Percentiles rank a stretch among this genome's conserved stretches.
Evolutionary conservation across 2,329 filamentous ascomycete genomes (phyloP).

Genomic region (Dothidotthia symphoricarpi): DNA sequence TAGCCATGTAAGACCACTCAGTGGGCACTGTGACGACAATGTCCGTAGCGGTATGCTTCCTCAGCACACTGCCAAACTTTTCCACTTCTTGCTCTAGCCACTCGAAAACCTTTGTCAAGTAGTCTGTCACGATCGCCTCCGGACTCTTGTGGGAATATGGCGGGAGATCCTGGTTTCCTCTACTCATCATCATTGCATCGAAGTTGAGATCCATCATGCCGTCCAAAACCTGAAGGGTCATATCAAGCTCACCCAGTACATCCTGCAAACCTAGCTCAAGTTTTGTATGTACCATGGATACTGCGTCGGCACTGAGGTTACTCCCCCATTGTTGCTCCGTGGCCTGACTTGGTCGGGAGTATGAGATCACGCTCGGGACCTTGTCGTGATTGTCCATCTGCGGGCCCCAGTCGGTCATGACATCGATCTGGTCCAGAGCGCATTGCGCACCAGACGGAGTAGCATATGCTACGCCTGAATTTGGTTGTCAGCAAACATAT

Average conservation of each 20-base stretch:
- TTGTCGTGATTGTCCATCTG: conserved; percentile 24
- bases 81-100: conserved; percentile 12
- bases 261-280: conserved; percentile 27
- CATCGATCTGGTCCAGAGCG: conserved; percentile 22
- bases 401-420: conserved; percentile 23
- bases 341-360: conserved; percentile 11
- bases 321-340: conserved; percentile 25
- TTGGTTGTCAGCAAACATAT: background rate
- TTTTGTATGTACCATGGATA: conserved; percentile 35
- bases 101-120: conserved; percentile 23
- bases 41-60: conserved; percentile 20
- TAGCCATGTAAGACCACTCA: conserved; percentile 30
- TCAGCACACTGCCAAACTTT: conserved; percentile 7
- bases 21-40: conserved; percentile 28
- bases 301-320: conserved; percentile 17
- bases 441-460: conserved; percentile 6
- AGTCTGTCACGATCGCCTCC: conserved; percentile 30
- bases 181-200: background rate
- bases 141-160: conserved; percentile 24
- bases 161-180: conserved; percentile 9
- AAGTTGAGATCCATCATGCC: conserved; percentile 31
- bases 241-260: conserved; percentile 24
- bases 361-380: conserved; percentile 33
- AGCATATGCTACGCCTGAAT: conserved; percentile 16
- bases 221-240: conserved; percentile 26